These are phyloP conservation scores for Isatis tinctoria DNA, from an alignment of 345 rosid genomes.

Conservation along the genomic window DNA sequence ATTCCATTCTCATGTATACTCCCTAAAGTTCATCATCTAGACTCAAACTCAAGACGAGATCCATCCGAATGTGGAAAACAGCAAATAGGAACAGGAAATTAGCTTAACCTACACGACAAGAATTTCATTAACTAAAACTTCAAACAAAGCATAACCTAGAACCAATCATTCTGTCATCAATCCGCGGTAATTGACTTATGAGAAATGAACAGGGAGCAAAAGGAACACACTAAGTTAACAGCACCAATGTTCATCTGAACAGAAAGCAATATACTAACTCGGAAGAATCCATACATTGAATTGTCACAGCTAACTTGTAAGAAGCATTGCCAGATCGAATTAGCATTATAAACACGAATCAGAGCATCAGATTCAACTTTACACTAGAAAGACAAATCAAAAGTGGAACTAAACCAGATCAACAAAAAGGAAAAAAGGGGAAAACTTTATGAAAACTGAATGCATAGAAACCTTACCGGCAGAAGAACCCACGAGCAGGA, in stretches of 20 bases:
- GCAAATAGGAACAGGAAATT: conserved; percentile 3
- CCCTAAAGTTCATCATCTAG: neutral
- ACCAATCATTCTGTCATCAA: neutral
- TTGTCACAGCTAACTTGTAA: neutral
- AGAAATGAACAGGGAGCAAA: too few relatives aligned
- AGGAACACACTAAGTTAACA: neutral
- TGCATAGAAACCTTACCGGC: conserved; percentile 48
- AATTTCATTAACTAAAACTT: neutral
- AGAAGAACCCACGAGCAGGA: conserved; percentile 86
- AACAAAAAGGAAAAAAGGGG: neutral
- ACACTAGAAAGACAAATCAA: neutral
- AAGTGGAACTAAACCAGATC: neutral
- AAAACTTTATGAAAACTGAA: neutral
- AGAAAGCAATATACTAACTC: neutral
- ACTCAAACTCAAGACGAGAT: neutral
- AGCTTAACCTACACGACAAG: neutral
- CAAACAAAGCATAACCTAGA: neutral
- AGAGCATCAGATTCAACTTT: neutral
- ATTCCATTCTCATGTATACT: neutral
- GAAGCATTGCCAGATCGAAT: neutral
- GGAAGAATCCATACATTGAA: neutral
- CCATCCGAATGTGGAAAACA: neutral
- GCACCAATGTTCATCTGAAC: neutral
- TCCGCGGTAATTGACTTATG: neutral
- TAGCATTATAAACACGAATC: neutral